phyloP scores from a whole-genome alignment of 805 yeast genomes.

The Torulaspora maleeae region DNA sequence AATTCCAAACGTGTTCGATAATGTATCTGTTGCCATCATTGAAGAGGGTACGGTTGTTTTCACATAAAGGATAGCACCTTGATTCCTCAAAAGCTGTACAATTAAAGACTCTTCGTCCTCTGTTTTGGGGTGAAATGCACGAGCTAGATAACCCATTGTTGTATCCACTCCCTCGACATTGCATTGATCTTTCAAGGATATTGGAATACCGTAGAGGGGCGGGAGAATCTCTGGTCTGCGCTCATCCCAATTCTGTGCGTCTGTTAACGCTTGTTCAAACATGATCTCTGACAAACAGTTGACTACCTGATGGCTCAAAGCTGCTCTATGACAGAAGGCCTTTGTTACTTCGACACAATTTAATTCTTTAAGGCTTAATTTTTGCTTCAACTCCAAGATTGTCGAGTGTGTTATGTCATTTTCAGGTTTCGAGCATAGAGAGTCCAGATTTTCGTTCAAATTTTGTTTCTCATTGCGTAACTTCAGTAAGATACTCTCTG shows the following conservation, averaged over 20 bases:
- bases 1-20: slow-evolving; percentile 50
- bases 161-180: slow-evolving; percentile 25
- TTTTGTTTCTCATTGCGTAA: slow-evolving; percentile 11
- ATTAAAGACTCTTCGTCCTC: slow-evolving; percentile 20
- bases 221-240: slow-evolving; percentile 49
- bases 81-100: slow-evolving; percentile 19
- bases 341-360: slow-evolving; percentile 15
- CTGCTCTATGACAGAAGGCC: slow-evolving; percentile 55
- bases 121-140: slow-evolving; percentile 17
- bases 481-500: slow-evolving; percentile 7
- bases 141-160: slow-evolving; percentile 21
- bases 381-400: slow-evolving; percentile 12
- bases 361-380: slow-evolving; percentile 2
- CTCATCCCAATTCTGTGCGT: slow-evolving; percentile 51
- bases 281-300: slow-evolving; percentile 38
- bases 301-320: slow-evolving; percentile 49
- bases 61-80: slow-evolving; percentile 55
- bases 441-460: slow-evolving; percentile 15
- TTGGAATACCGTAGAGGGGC: slow-evolving; percentile 63
- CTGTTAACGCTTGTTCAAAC: slow-evolving; percentile 50
- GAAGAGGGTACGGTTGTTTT: slow-evolving; percentile 60
- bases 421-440: slow-evolving; percentile 14
- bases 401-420: slow-evolving; percentile 20
- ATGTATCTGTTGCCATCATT: slow-evolving; percentile 57
- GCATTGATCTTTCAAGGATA: slow-evolving; percentile 49